Evolutionary conservation across 345 rosid genomes (phyloP).

Genomic region (Melastoma malabathricum): DNA sequence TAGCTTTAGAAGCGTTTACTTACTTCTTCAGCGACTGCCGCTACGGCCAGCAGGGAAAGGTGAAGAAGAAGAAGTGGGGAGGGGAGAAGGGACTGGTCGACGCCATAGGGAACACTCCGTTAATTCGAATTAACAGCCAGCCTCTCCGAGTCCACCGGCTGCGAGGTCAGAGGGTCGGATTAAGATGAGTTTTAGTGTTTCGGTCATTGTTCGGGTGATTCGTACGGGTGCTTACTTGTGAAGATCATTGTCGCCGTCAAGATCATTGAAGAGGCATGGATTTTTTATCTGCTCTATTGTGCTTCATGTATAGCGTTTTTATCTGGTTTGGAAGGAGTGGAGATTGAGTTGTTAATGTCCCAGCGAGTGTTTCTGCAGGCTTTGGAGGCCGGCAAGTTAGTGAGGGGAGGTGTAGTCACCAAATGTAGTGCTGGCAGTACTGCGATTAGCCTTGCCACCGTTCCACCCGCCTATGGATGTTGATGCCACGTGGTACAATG

Average conservation of each 20-base stretch:
- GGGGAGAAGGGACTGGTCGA: slow-evolving; percentile 39
- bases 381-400: slow-evolving; percentile 58
- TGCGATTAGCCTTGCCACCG: slow-evolving; percentile 91
- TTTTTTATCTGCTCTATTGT: not conserved
- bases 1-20: slow-evolving; percentile 35
- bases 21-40: slow-evolving; percentile 20
- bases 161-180: slow-evolving; percentile 41
- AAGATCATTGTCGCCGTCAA: slow-evolving; percentile 86
- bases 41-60: slow-evolving; percentile 8
- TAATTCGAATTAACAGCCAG: slow-evolving; percentile 86
- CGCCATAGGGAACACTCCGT: slow-evolving; percentile 76
- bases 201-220: not conserved
- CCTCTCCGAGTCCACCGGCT: slow-evolving; percentile 88
- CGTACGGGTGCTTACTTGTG: not conserved
- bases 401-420: slow-evolving; percentile 59
- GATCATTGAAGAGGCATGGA: slow-evolving; percentile 72
- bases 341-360: too few relatives aligned
- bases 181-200: not conserved
- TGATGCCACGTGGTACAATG: slow-evolving; percentile 95
- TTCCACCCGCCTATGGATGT: slow-evolving; percentile 83
- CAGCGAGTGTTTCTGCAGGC: slow-evolving; percentile 30
- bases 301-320: too few relatives aligned
- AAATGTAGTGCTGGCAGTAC: slow-evolving; percentile 99
- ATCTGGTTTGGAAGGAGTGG: too few relatives aligned
- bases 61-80: slow-evolving; percentile 20